phyloP scores from a whole-genome alignment of 2,329 filamentous ascomycete genomes.

The Incumbomyces lentus region DNA sequence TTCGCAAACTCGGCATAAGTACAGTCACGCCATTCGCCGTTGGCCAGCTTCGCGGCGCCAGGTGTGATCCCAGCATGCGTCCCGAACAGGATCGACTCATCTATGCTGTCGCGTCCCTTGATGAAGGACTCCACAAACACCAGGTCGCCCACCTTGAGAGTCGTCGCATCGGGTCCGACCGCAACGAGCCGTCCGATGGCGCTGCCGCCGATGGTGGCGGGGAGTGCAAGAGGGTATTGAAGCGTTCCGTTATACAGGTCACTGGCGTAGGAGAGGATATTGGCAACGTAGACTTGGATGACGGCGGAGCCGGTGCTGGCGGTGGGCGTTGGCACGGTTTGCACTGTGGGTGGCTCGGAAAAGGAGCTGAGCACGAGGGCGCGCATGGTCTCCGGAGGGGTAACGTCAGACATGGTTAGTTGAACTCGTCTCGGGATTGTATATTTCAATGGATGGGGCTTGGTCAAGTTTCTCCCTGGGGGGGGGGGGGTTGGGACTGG shows the following conservation, averaged over 20 bases:
- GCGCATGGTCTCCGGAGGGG: slow-evolving; percentile 5
- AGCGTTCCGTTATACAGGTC: slow-evolving; percentile 31
- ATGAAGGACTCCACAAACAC: slow-evolving; percentile 30
- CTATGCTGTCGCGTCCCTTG: slow-evolving; percentile 32
- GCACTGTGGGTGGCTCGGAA: slow-evolving; percentile 19
- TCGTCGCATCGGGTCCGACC: slow-evolving; percentile 29
- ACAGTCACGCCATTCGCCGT: slow-evolving; percentile 28
- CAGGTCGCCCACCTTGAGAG: slow-evolving; percentile 29
- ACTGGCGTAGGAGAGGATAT: slow-evolving; percentile 31
- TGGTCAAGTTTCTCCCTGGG: too few relatives aligned
- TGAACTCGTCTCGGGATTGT: too few relatives aligned
- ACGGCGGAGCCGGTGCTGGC: slow-evolving; percentile 30
- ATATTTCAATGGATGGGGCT: too few relatives aligned
- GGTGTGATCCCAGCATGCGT: slow-evolving; percentile 23
- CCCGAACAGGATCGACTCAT: slow-evolving; percentile 26
- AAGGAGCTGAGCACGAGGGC: slow-evolving; percentile 24
- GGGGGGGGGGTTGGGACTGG: too few relatives aligned
- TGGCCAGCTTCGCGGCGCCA: slow-evolving; percentile 25
- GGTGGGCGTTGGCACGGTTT: slow-evolving; percentile 26
- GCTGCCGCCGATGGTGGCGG: slow-evolving; percentile 26
- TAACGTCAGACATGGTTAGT: too few relatives aligned
- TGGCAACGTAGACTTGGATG: slow-evolving; percentile 29
- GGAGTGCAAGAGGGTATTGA: slow-evolving; percentile 25
- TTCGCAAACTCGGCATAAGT: slow-evolving; percentile 28
- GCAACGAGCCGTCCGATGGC: slow-evolving; percentile 30